Evolutionary conservation across 305 asterid genomes (phyloP).

Genomic region (Fraxinus sp.): DNA sequence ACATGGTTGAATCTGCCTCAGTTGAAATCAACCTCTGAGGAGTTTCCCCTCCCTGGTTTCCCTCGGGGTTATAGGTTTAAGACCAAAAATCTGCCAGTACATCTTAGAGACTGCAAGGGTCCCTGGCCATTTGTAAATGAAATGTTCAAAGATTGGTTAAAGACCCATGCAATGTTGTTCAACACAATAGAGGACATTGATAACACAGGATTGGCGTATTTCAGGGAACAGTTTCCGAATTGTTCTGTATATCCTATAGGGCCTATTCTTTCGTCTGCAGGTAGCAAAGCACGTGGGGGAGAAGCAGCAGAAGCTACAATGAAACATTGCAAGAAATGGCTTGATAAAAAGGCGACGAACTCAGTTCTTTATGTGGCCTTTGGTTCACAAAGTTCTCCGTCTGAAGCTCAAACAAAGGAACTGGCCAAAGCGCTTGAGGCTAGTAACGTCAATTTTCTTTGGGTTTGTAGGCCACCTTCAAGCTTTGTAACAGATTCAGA

Average conservation of each 20-base stretch:
- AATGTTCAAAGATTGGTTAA: constrained; percentile 13
- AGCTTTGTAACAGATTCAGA: not conserved
- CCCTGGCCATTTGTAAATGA: not conserved
- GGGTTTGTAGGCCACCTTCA: constrained; percentile 30
- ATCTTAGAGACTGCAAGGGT: not conserved
- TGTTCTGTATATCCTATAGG: constrained; percentile 28
- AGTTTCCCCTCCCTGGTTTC: constrained; percentile 12
- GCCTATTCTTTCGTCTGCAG: constrained; percentile 17
- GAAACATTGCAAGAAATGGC: constrained; percentile 27
- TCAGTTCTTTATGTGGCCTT: constrained; percentile 40
- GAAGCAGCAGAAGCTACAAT: not conserved
- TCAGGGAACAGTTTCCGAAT: constrained; percentile 9
- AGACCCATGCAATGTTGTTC: constrained; percentile 23
- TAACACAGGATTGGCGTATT: constrained; percentile 10
- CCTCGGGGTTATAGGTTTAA: constrained; percentile 4
- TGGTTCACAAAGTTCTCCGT: constrained; percentile 33
- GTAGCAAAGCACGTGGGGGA: constrained; percentile 17
- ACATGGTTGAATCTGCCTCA: constrained; percentile 31
- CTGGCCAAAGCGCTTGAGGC: constrained; percentile 36
- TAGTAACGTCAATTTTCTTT: constrained; percentile 25
- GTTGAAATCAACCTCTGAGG: constrained; percentile 3
- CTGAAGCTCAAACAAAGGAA: constrained; percentile 17
- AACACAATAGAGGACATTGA: constrained; percentile 26
- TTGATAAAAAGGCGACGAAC: constrained; percentile 21
- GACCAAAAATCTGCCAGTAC: not conserved